Evolutionary conservation across 2,329 filamentous ascomycete species (phyloP), one percentile per base, ranked within the genome.

Genomic region (Trichoderma arundinaceum): DNA sequence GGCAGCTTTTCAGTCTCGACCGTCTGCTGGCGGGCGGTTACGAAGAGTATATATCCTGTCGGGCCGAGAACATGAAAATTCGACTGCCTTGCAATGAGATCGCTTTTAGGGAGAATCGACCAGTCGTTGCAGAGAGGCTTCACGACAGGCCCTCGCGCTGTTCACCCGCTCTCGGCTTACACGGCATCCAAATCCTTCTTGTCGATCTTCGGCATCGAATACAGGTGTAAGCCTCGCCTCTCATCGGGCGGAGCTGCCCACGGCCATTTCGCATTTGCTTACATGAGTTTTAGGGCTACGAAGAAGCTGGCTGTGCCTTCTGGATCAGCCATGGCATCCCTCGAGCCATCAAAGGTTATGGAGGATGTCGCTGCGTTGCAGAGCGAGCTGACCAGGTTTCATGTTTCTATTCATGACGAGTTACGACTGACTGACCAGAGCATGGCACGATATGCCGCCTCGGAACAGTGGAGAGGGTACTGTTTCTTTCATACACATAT

Each of bases 1-100:
- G 78, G 78, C 75, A 77, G 41, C 69, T 79, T 46, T 80, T 78
- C 65, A 70, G 76, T 51, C 68, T 79, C 51, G 78, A 80, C 57
- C 74, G 78, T 7, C 67, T 77, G 28, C 72, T 80, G 10, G 77
- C 78, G 1, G 77, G 75, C 2, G 78, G 78, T 1, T 80, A 78
- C 52, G 78, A 79, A 32, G 78, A 79, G 56, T 79, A 80, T 64
- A 74, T 80, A 19, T 72, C 73, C 12, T 76, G 76, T 38, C 73
- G 75, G 10, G 73, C 76, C 6, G 75, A 79, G 13, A 75, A 75
- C 38, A 78, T 80, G 76, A 76, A 75, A 65, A 76, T 80, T 7
- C 71, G 75, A 1, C 66, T 80, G 19, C 78, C 78, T 7, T 78
- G 77, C 59, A 70, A 70, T 15, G 74, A 80, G 61, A 67, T 72